phyloP scores from a whole-genome alignment of 2,329 filamentous ascomycete genomes.

The Onygena corvina region DNA sequence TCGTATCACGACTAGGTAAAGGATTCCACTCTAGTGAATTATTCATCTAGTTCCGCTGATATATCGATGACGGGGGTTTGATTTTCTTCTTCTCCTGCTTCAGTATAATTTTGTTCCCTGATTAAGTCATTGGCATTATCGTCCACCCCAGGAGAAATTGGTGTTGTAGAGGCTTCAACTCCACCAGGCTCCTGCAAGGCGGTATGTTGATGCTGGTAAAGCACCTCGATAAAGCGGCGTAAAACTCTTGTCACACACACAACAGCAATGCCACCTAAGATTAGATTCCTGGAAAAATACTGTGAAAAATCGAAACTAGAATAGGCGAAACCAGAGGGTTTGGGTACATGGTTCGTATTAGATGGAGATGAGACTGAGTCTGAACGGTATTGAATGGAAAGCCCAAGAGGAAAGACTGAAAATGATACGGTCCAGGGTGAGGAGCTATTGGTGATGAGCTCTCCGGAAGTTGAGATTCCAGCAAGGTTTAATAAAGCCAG shows the following conservation, averaged over 20 bases:
- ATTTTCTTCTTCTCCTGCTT: background rate
- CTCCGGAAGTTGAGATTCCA: background rate
- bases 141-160: background rate
- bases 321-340: constrained; percentile 8
- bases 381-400: constrained; percentile 23
- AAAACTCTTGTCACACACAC: constrained; percentile 12
- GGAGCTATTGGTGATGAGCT: background rate
- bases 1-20: no score
- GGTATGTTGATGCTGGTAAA: background rate
- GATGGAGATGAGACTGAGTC: background rate
- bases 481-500: background rate
- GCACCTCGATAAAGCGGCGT: constrained; percentile 11
- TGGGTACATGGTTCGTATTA: background rate
- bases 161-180: background rate
- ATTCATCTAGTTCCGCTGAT: background rate
- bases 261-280: constrained; percentile 9
- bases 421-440: constrained; percentile 21
- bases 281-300: constrained; percentile 9
- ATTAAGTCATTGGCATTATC: no score
- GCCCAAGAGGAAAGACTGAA: constrained; percentile 25
- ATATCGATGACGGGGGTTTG: background rate
- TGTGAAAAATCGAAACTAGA: constrained; percentile 2
- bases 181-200: background rate
- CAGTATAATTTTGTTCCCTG: background rate
- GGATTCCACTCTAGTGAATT: no score